A percentile compares a stretch with the other conserved stretches of the same genome.
phyloP scores from a whole-genome alignment of 2,329 filamentous ascomycete genomes.

The Pestalotiopsis sp. region DNA sequence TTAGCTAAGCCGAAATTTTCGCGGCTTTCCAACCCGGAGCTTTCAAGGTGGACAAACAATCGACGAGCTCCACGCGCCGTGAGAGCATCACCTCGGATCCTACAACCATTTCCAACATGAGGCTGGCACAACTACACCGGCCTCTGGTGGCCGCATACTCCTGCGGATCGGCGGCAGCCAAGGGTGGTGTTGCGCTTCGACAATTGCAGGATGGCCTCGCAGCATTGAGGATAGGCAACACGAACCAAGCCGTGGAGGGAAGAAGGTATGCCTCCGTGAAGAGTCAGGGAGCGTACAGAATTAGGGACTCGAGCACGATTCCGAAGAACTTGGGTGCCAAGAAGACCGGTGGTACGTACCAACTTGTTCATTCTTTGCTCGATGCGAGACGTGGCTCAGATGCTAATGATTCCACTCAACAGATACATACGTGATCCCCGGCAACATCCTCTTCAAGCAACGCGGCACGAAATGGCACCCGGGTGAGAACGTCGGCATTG shows the following conservation, averaged over 20 bases:
- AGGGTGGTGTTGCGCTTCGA: conserved; percentile 25
- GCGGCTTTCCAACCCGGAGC: conserved; percentile 14
- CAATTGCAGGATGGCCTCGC: conserved; percentile 35
- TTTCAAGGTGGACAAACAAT: background rate
- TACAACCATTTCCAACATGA: conserved; percentile 32
- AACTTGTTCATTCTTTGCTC: background rate
- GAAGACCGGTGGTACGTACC: conserved; percentile 77
- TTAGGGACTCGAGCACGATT: conserved; percentile 60
- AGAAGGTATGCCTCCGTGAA: conserved; percentile 62
- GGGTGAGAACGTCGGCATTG: conserved; percentile 93
- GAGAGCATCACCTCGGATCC: background rate
- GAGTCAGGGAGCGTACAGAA: conserved; percentile 69
- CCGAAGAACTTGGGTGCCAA: conserved; percentile 92
- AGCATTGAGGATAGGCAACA: conserved; percentile 30
- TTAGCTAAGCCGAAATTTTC: conserved; percentile 21
- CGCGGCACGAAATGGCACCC: conserved; percentile 93
- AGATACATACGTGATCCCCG: conserved; percentile 92
- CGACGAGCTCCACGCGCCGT: conserved; percentile 14
- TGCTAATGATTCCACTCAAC: conserved; percentile 10
- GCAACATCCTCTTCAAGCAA: conserved; percentile 98
- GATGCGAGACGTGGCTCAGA: background rate
- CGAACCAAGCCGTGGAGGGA: conserved; percentile 47
- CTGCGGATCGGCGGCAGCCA: conserved; percentile 22
- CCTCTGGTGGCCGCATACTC: conserved; percentile 41
- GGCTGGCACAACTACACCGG: conserved; percentile 46